These are phyloP conservation scores for Cornus florida DNA, from an alignment of 148 eudicot genomes.

Conservation along the genomic window DNA sequence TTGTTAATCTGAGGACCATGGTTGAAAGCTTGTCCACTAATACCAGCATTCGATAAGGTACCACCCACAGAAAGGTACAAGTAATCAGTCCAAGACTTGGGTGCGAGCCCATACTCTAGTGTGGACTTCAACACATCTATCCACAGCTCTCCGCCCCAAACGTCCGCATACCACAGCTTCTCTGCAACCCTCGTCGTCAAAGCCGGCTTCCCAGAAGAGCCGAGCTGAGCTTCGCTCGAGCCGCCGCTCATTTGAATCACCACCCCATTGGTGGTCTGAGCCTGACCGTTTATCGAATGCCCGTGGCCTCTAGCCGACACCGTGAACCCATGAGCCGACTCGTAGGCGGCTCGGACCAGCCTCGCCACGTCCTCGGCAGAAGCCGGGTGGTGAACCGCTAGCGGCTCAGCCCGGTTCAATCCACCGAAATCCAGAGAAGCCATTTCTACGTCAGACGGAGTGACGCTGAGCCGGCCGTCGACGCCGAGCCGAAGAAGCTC, in stretches of 20 bases:
- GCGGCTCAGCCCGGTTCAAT: constrained; percentile 37
- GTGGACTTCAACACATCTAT: constrained; percentile 78
- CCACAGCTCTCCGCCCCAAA: constrained; percentile 97
- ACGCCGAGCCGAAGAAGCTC: constrained; percentile 35
- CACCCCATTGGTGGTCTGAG: constrained; percentile 55
- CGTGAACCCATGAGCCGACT: constrained; percentile 38
- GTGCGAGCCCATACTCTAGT: constrained; percentile 80
- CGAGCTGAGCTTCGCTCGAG: neutral
- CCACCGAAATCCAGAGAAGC: constrained; percentile 78
- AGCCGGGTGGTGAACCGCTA: constrained; percentile 57
- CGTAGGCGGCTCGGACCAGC: constrained; percentile 41
- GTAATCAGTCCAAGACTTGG: constrained; percentile 93
- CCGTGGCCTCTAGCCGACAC: constrained; percentile 92
- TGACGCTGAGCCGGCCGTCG: constrained; percentile 38
- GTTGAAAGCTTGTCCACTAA: constrained; percentile 90
- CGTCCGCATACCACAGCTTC: constrained; percentile 58
- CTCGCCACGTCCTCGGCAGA: constrained; percentile 56
- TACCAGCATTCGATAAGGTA: constrained; percentile 94
- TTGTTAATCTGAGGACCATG: constrained; percentile 92
- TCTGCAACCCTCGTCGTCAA: constrained; percentile 33
- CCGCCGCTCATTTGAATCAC: constrained; percentile 70
- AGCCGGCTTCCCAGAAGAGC: constrained; percentile 9
- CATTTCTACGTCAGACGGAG: constrained; percentile 32
- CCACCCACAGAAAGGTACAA: constrained; percentile 93
- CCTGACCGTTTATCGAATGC: constrained; percentile 88